Evolutionary conservation across 345 rosid species (phyloP).

Genomic region (Orychophragmus violaceus): DNA sequence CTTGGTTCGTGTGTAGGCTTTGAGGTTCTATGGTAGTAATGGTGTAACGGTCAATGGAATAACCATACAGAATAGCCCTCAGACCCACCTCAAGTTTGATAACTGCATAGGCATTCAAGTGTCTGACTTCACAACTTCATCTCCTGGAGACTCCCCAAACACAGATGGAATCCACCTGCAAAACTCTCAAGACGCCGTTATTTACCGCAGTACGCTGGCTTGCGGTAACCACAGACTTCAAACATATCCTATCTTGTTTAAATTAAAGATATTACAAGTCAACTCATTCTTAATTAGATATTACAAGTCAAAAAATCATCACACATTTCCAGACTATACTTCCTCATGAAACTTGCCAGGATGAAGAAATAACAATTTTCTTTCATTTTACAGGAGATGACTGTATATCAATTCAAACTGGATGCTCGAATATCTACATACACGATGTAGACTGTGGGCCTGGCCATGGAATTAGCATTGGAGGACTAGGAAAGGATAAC

Average conservation of each 20-base stretch:
- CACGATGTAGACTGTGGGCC: constrained; percentile 77
- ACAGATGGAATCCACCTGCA: constrained; percentile 90
- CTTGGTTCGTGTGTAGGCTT: constrained; percentile 44
- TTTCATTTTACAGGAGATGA: constrained; percentile 69
- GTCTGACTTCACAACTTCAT: constrained; percentile 46
- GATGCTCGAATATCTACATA: constrained; percentile 69
- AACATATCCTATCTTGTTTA: neutral
- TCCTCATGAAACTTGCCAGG: neutral
- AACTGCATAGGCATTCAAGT: constrained; percentile 57
- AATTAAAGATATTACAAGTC: neutral
- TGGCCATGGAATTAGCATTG: constrained; percentile 97
- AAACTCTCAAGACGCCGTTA: constrained; percentile 61
- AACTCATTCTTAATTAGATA: neutral
- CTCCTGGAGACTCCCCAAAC: constrained; percentile 75
- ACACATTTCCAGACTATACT: neutral
- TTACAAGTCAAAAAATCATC: neutral
- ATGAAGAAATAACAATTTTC: neutral
- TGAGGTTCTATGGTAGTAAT: constrained; percentile 76
- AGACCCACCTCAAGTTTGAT: constrained; percentile 85
- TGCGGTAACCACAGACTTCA: constrained; percentile 52
- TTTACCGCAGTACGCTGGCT: constrained; percentile 49
- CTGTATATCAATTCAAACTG: constrained; percentile 79
- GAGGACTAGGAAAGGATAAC: constrained; percentile 66
- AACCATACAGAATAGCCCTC: constrained; percentile 86
- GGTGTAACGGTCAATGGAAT: constrained; percentile 64